Evolutionary conservation across 2,329 filamentous ascomycete species (phyloP).

Genomic region (Albophoma yamanashiensis): DNA sequence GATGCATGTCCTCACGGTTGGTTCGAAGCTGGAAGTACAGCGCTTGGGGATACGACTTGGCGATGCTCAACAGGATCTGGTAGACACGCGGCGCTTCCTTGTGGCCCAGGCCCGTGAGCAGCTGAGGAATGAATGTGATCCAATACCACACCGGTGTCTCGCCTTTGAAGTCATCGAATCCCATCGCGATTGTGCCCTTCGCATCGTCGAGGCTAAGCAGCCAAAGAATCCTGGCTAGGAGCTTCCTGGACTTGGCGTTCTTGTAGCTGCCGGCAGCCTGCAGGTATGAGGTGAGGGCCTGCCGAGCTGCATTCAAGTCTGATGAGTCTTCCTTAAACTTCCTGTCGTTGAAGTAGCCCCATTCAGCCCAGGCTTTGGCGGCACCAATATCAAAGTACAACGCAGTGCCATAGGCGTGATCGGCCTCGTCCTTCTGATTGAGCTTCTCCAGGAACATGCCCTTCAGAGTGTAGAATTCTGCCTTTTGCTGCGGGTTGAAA

Average conservation of each 20-base stretch:
- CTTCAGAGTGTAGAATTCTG: slow-evolving; percentile 98
- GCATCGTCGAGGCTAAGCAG: slow-evolving; percentile 86
- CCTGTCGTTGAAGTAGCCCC: slow-evolving; percentile 96
- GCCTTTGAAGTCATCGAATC: slow-evolving; percentile 94
- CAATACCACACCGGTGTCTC: slow-evolving; percentile 98
- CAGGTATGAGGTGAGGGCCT: slow-evolving; percentile 90
- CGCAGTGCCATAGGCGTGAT: slow-evolving; percentile 88
- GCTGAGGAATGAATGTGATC: slow-evolving; percentile 97
- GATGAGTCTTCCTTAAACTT: slow-evolving; percentile 86
- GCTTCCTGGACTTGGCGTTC: slow-evolving; percentile 88
- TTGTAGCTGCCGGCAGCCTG: slow-evolving; percentile 96
- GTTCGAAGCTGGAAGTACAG: slow-evolving; percentile 93
- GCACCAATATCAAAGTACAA: slow-evolving; percentile 92
- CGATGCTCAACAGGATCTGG: slow-evolving; percentile 81
- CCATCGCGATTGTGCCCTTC: slow-evolving; percentile 69
- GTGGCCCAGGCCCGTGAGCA: slow-evolving; percentile 82
- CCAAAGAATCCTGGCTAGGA: slow-evolving; percentile 91
- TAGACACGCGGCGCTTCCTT: slow-evolving; percentile 85
- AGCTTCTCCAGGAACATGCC: slow-evolving; percentile 98
- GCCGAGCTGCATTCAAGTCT: slow-evolving; percentile 74
- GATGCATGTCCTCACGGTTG: slow-evolving; percentile 84
- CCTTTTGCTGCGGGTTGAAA: slow-evolving; percentile 91
- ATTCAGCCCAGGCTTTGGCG: slow-evolving; percentile 97
- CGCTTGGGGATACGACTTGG: slow-evolving; percentile 89
- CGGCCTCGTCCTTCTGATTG: slow-evolving; percentile 80